phyloP scores from a whole-genome alignment of 1,284 basidiomycete genomes.

The Trichosporon coremiiforme region DNA sequence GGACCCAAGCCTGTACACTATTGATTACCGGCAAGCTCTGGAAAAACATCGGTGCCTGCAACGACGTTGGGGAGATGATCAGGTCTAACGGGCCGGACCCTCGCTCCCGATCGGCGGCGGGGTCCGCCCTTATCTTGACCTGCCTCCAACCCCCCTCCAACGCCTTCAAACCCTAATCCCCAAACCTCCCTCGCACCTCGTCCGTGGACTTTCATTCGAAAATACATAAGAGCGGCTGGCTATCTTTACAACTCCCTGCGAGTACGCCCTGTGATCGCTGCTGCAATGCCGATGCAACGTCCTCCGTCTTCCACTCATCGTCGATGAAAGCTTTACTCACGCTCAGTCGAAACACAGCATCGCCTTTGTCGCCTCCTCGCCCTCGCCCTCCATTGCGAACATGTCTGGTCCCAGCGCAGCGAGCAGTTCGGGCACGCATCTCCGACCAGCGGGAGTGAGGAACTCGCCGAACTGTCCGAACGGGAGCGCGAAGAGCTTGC shows the following conservation, averaged over 20 bases:
- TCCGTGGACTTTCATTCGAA: neutral
- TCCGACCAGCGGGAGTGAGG: constrained; percentile 18
- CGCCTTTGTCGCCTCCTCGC: constrained; percentile 20
- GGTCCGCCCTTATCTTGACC: constrained; percentile 8
- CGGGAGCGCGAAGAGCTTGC: constrained; percentile 17
- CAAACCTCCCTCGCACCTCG: neutral
- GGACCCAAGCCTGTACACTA: too few relatives aligned
- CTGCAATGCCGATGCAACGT: too few relatives aligned
- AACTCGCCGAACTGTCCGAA: constrained; percentile 21
- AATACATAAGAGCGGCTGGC: neutral
- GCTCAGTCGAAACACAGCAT: constrained; percentile 24
- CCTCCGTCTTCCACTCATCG: neutral
- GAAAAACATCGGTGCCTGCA: neutral
- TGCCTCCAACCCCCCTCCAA: neutral
- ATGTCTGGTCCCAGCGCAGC: constrained; percentile 28
- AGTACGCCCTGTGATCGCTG: neutral
- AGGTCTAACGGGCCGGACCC: neutral
- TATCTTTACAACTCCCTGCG: neutral
- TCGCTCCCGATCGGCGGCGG: neutral
- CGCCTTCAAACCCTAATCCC: too few relatives aligned
- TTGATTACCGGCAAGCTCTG: neutral
- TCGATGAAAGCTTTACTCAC: neutral
- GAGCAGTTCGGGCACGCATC: constrained; percentile 21
- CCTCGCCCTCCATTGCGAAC: constrained; percentile 20
- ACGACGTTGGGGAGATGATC: neutral